Evolutionary conservation across 2,329 filamentous ascomycete species (phyloP).

Genomic region (Dendryphion nanum): DNA sequence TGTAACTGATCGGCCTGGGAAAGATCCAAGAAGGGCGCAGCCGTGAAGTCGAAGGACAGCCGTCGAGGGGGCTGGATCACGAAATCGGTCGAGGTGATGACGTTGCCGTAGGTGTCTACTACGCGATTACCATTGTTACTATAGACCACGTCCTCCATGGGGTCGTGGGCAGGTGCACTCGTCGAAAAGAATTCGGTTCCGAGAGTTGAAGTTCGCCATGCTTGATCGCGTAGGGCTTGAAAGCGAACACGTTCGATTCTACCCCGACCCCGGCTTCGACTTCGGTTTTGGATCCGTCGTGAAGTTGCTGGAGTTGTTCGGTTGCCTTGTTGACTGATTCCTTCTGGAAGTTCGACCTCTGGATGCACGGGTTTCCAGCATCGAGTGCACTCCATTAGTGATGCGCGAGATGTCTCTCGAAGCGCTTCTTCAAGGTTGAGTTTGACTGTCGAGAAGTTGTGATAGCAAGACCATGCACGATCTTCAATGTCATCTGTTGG

Average conservation of each 20-base stretch:
- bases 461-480: slow-evolving; percentile 22
- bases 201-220: too few relatives aligned
- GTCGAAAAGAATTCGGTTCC: too few relatives aligned
- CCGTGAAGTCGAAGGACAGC: not conserved
- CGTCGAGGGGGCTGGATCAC: not conserved
- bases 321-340: too few relatives aligned
- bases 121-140: slow-evolving; percentile 3
- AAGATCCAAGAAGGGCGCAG: not conserved
- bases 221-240: too few relatives aligned
- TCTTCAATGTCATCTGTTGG: slow-evolving; percentile 27
- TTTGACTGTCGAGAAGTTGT: slow-evolving; percentile 18
- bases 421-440: slow-evolving; percentile 16
- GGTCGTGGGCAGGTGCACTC: too few relatives aligned
- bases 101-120: slow-evolving; percentile 20
- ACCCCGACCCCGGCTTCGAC: too few relatives aligned
- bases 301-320: too few relatives aligned
- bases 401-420: not conserved
- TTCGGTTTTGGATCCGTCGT: too few relatives aligned
- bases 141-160: not conserved
- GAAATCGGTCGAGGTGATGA: slow-evolving; percentile 9
- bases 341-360: slow-evolving; percentile 12
- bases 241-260: too few relatives aligned
- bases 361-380: slow-evolving; percentile 29
- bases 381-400: slow-evolving; percentile 27
- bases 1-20: not conserved